Evolutionary conservation across 768 basidiomycete species (phyloP), one percentile per base, ranked within the genome.

Genomic region (Lactifluus volemus): DNA sequence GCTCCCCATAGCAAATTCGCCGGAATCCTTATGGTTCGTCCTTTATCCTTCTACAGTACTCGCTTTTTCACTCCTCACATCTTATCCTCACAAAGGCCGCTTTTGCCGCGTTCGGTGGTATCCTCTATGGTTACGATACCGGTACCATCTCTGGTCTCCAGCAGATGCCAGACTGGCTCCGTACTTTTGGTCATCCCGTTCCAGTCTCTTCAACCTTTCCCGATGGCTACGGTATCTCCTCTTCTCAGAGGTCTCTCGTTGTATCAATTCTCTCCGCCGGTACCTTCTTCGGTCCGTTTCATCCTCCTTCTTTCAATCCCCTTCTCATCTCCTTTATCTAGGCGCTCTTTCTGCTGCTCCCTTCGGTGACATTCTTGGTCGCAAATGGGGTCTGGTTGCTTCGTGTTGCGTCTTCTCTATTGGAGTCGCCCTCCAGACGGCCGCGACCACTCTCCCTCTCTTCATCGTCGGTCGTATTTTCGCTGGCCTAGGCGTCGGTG

Each of bases 101-200:
- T 53, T 76, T 76, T 52, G 75, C 75, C 32, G 74, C 74, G 63
- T 75, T 75, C 58, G 75, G 73, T 66, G 73, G 72, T 66, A 71
- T 73, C 66, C 67, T 75, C 70, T 71, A 79, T 70, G 88, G 85
- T 56, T 93, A 90, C 71, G 91, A 93, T 73, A 89, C 91, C 55
- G 92, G 92, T 67, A 82, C 82, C 67, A 91, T 92, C 76, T 82
- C 81, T 61, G 92, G 91, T 73, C 77, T 91, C 71, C 83, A 81
- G 56, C 81, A 77, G 57, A 88, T 88, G 81, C 66, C 75, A 67
- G 73, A 83, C 69, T 83, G 81, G 77, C 71, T 85, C 61, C 60
- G 72, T 51, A 76, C 78, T 12, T 85, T 84, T 65, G 83, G 80
- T 61, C 58, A 67, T 34, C 68, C 63, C 41, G 66, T 70, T 54